Base-by-base conservation (phyloP, 495 filamentous ascomycete species). In the Astrothelium subdiscretum region DNA sequence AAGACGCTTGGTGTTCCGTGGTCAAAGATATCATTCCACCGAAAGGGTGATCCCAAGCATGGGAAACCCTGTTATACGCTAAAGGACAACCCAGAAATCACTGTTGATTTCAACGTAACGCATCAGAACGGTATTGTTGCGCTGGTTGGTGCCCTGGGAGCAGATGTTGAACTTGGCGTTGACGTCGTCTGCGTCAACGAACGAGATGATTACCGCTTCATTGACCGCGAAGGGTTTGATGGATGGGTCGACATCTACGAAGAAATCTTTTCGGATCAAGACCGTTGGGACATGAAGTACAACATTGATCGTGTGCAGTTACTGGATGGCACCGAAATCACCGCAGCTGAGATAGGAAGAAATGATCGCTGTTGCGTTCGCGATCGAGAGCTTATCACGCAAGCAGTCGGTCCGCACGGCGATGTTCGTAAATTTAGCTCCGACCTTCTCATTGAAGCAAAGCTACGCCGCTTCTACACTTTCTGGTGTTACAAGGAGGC, bases 401-500 rank as follows among this genome's bases (percentile, higher is more conserved):
- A 72, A 32, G 24, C 48, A 8, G 24, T 54, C 2, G 24, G 48
- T 8, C 60, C n/a, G 11, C 32, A 66, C 24, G 69, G 72, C 10
- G 65, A 70, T 35, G 72, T 69, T 1, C 63, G 60, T 58, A 65
- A 12, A 32, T 72, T 78, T 65, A 62, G 51, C 27, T 73, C 71
- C 40, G 68, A 75, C 43, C 57, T 73, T 24, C 61, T 77, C 18
- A 76, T 87, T 24, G 76, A 81, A 48, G 81, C 80, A 44, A 82
- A 85, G 32, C 76, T 95, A 44, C 79, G 91, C 2, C 76, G 84
- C 4, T 97, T 97, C 72, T 96, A 94, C 68, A 84, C 91, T 1
- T 88, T 87, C 66, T 96, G 90, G 89, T 90, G 87, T 60, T 78
- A 94, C 60, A 88, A 94, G 66, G 91, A 96, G 75, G 88, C 91